Base-by-base conservation (phyloP, 768 basidiomycete species). In the Serendipita sp. region DNA sequence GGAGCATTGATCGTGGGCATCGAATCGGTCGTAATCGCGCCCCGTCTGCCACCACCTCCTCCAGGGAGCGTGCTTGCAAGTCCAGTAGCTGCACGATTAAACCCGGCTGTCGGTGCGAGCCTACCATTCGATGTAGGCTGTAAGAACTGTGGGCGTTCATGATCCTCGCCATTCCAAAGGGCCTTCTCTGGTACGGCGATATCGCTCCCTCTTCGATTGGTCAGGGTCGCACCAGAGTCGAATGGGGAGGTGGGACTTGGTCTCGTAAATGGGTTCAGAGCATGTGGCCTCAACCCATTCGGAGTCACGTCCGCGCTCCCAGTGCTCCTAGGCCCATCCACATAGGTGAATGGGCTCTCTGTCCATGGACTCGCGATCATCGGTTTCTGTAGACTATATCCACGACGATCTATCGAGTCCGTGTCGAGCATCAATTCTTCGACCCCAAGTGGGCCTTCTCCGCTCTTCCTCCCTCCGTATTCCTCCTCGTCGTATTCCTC, bases 381-480 rank as follows among this genome's bases (percentile, higher is more conserved):
- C 55, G 55, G 55, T 34, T 60, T 4, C 55, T 60, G 55, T 29
- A 50, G n/a, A 18, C 8, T 8, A 5, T 8, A 50, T n/a, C 48
- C 48, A 50, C 48, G 48, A 18, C 48, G 48, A 31, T 50, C 6
- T 5, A 50, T 50, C 48, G 48, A 50, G 1, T 50, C 48, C 8
- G n/a, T 50, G 48, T 60, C 29, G 55, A 60, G 55, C 55, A 60
- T 60, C 55, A 60, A 4, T 29, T 60, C 55, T 18, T 60, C 55
- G 55, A 60, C 27, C 8, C 29, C 29, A n/a, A 60, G 34, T 27
- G 55, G 29, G 1, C 55, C 55, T 29, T 60, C 55, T 27, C 29
- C 55, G 36, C 55, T 60, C 55, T 60, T 60, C 8, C 55, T 23
- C 48, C 8, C 31, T 52, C 48, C 48, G 40, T 8, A 52, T 52